phyloP scores from a whole-genome alignment of 345 rosid species.

The Psidium friedrichsthalianum region DNA sequence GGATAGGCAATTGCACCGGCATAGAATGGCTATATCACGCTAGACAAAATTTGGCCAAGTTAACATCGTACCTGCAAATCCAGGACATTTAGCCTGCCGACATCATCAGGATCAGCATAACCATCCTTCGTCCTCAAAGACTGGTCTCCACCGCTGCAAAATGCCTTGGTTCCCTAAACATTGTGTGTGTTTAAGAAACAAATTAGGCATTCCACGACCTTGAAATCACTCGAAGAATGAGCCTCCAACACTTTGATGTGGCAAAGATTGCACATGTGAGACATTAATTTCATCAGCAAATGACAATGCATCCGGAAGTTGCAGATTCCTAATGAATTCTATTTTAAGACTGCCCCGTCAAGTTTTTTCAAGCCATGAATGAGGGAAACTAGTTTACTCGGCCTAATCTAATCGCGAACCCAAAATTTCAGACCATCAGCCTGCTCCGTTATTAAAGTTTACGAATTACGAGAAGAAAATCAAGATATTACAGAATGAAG shows the following conservation, averaged over 20 bases:
- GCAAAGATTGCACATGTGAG: not conserved
- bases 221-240: not conserved
- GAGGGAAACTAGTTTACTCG: not conserved
- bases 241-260: not conserved
- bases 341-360: not conserved
- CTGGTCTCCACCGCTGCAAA: slow-evolving; percentile 94
- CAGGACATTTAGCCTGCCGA: slow-evolving; percentile 70
- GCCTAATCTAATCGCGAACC: not conserved
- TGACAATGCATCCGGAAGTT: not conserved
- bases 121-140: slow-evolving; percentile 62
- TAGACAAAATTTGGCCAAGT: not conserved
- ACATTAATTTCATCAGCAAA: not conserved
- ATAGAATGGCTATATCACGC: not conserved
- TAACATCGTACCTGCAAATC: slow-evolving; percentile 58
- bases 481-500: not conserved
- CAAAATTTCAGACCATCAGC: not conserved
- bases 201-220: not conserved
- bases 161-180: slow-evolving; percentile 75
- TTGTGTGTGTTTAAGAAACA: not conserved
- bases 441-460: not conserved
- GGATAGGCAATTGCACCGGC: not conserved
- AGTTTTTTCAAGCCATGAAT: not conserved
- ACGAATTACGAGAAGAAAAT: not conserved
- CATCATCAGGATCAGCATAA: slow-evolving; percentile 61
- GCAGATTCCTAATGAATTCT: not conserved